Conservation (phyloP, 768 basidiomycete species). For the Inosperma sp. region DNA sequence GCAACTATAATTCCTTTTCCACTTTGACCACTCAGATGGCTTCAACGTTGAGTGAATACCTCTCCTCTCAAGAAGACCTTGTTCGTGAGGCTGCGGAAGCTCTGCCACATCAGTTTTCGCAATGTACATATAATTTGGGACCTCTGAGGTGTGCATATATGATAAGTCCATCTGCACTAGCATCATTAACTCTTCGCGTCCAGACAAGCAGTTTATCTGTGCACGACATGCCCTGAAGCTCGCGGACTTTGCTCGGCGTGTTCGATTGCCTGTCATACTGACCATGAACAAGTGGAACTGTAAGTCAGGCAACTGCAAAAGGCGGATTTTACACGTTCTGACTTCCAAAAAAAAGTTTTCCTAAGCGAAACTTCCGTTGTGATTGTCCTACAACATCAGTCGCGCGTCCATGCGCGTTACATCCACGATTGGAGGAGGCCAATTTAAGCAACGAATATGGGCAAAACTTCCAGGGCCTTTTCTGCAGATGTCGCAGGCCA, state of each 20-base stretch:
- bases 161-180: constrained; percentile 10
- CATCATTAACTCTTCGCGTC: no score
- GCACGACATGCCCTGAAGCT: constrained; percentile 62
- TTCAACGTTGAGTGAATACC: constrained; percentile 42
- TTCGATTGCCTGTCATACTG: constrained; percentile 80
- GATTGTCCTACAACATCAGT: constrained; percentile 75
- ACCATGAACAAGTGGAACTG: constrained; percentile 84
- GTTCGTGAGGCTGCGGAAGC: constrained; percentile 51
- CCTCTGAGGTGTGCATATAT: constrained; percentile 39
- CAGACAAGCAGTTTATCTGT: constrained; percentile 80
- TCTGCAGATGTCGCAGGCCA: constrained; percentile 69
- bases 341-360: constrained; percentile 46
- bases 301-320: constrained; percentile 23
- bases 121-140: constrained; percentile 60
- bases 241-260: constrained; percentile 80
- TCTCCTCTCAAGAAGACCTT: constrained; percentile 46
- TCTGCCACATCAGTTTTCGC: constrained; percentile 59
- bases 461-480: constrained; percentile 65
- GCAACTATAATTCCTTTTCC: no score
- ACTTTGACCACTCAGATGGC: no score
- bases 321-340: constrained; percentile 11
- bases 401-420: constrained; percentile 59
- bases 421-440: constrained; percentile 45
- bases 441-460: constrained; percentile 64
- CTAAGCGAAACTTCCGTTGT: constrained; percentile 77